Conservation (phyloP, 176 grass and related monocot genomes). For the Metroxylon sagu region DNA sequence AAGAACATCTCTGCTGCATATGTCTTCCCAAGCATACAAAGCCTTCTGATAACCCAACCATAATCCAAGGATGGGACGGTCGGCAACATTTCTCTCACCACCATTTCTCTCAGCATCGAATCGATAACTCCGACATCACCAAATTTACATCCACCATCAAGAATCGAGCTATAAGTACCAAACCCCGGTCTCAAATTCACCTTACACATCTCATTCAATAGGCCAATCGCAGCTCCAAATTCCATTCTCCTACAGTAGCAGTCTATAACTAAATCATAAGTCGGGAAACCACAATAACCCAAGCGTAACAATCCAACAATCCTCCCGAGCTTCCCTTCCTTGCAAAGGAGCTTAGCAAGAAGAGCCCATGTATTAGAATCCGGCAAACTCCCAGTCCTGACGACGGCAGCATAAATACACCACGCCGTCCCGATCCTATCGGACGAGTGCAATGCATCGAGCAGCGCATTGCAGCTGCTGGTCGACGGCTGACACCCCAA, state of each 20-base stretch:
- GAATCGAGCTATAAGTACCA: slow-evolving; percentile 9
- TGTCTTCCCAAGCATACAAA: slow-evolving; percentile 16
- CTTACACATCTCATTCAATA: slow-evolving; percentile 12
- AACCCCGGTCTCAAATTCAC: slow-evolving; percentile 7
- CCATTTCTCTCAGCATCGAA: slow-evolving; percentile 8
- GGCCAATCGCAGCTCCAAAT: slow-evolving; percentile 9
- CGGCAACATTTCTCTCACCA: background rate
- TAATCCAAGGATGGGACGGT: slow-evolving; percentile 9
- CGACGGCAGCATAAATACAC: slow-evolving; percentile 8
- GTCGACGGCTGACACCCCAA: slow-evolving; percentile 7
- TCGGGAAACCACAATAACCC: background rate
- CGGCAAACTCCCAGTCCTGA: background rate
- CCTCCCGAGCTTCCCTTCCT: slow-evolving; percentile 13
- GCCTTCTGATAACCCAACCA: background rate
- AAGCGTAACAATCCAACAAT: slow-evolving; percentile 3
- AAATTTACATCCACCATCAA: slow-evolving; percentile 15
- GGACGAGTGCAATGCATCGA: slow-evolving; percentile 9
- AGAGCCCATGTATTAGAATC: slow-evolving; percentile 18
- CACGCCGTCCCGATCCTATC: background rate
- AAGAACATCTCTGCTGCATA: slow-evolving; percentile 23
- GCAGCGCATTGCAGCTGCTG: slow-evolving; percentile 16
- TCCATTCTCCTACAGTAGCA: slow-evolving; percentile 15
- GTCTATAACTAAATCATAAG: slow-evolving; percentile 18
- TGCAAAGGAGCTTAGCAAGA: slow-evolving; percentile 15
- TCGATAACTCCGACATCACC: background rate